These are phyloP conservation scores for Trichophyton benhamiae DNA, from an alignment of 2,329 filamentous ascomycete genomes.

Conservation along the genomic window DNA sequence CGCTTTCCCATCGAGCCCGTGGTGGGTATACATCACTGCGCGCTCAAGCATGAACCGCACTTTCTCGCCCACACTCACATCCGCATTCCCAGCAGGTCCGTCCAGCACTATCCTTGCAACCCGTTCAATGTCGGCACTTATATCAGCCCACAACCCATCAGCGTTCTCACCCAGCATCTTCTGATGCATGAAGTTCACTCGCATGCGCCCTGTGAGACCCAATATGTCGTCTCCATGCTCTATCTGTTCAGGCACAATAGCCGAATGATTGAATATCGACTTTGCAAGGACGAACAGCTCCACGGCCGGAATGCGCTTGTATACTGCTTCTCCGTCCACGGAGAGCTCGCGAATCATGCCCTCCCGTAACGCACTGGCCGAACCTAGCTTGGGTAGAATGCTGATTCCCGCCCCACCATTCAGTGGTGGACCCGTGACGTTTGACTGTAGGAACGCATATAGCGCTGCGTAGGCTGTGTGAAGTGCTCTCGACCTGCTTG, in stretches of 20 bases:
- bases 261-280: constrained; percentile 41
- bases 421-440: constrained; percentile 78
- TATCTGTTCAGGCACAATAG: constrained; percentile 18
- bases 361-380: constrained; percentile 32
- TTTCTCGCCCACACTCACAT: constrained; percentile 35
- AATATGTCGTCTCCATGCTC: constrained; percentile 17
- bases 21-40: constrained; percentile 69
- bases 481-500: constrained; percentile 29
- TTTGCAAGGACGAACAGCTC: constrained; percentile 73
- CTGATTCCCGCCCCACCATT: constrained; percentile 41
- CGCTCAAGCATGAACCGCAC: constrained; percentile 62
- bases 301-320: constrained; percentile 68
- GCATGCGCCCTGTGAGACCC: constrained; percentile 51
- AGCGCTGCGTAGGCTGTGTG: constrained; percentile 57
- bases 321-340: constrained; percentile 75
- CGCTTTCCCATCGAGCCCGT: constrained; percentile 68
- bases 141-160: constrained; percentile 35
- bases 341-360: constrained; percentile 57
- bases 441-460: constrained; percentile 70
- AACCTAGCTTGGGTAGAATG: constrained; percentile 31
- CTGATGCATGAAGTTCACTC: constrained; percentile 63
- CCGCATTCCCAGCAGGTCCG: too few species aligned
- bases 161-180: constrained; percentile 52
- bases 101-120: constrained; percentile 15
- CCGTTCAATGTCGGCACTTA: constrained; percentile 19